Evolutionary conservation across 305 asterid genomes (phyloP).

Genomic region (Rubia occidens): DNA sequence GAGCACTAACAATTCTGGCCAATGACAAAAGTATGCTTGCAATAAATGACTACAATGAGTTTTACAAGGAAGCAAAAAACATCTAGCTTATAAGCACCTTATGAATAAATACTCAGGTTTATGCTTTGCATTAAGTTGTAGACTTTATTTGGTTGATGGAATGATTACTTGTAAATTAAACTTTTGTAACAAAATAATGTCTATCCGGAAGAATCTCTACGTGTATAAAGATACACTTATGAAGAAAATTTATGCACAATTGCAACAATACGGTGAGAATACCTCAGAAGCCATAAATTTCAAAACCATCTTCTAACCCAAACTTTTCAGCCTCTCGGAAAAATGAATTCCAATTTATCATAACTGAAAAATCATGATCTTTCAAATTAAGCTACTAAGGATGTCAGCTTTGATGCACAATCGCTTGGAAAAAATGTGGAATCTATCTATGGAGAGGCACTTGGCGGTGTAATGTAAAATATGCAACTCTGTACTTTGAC

Average conservation of each 20-base stretch:
- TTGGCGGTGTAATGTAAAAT: too few relatives aligned
- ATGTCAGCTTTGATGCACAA: conserved; percentile 19
- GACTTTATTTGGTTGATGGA: background rate
- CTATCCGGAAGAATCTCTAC: conserved; percentile 50
- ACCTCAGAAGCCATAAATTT: conserved; percentile 50
- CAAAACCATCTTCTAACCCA: conserved; percentile 54
- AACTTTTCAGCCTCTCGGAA: conserved; percentile 58
- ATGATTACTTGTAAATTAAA: background rate
- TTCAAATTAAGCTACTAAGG: background rate
- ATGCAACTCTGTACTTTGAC: too few relatives aligned
- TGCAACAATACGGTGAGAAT: conserved; percentile 29
- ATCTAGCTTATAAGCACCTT: conserved; percentile 51
- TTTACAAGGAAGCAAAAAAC: conserved; percentile 45
- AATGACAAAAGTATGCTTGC: conserved; percentile 60
- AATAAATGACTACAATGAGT: conserved; percentile 68
- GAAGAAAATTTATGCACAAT: conserved; percentile 30
- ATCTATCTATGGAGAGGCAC: conserved; percentile 42
- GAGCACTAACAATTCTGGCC: conserved; percentile 61
- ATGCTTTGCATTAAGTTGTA: conserved; percentile 6
- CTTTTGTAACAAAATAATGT: background rate
- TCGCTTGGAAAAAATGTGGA: conserved; percentile 56
- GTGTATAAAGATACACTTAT: conserved; percentile 48
- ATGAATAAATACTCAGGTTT: conserved; percentile 82
- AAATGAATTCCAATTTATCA: conserved; percentile 29
- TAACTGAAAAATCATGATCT: background rate